A percentile compares a stretch with the other conserved stretches of the same genome.
phyloP scores from a whole-genome alignment of 495 filamentous ascomycete genomes.

The Aspergillus kassunensis region DNA sequence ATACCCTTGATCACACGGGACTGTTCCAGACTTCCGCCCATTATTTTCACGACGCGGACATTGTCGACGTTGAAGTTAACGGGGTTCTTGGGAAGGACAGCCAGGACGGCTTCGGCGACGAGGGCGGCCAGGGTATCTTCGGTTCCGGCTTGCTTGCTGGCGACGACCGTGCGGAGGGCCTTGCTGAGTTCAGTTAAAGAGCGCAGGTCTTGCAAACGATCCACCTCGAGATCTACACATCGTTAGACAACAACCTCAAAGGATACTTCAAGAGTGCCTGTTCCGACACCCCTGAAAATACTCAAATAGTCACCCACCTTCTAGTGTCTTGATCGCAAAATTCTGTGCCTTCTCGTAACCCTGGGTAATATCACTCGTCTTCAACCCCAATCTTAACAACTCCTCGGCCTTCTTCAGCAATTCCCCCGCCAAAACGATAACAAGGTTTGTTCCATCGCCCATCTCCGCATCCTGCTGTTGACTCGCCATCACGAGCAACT shows the following conservation, averaged over 20 bases:
- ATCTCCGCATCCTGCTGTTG: conserved; percentile 99
- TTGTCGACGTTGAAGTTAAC: conserved; percentile 99
- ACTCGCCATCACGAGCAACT: conserved; percentile 97
- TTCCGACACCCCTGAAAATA: conserved; percentile 6
- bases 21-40: conserved; percentile 93
- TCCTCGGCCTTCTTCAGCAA: conserved; percentile 97
- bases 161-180: conserved; percentile 91
- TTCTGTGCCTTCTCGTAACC: conserved; percentile 94
- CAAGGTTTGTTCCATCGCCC: conserved; percentile 97
- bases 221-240: conserved; percentile 81
- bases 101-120: conserved; percentile 89
- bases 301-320: conserved; percentile 66
- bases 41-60: conserved; percentile 98
- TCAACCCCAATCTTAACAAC: conserved; percentile 88
- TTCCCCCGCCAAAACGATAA: conserved; percentile 94
- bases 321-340: conserved; percentile 77
- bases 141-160: conserved; percentile 91
- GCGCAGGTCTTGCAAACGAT: conserved; percentile 81
- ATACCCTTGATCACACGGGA: conserved; percentile 95
- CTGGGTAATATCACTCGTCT: conserved; percentile 91
- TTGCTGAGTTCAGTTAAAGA: conserved; percentile 82
- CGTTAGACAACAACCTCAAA: too few species aligned
- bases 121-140: conserved; percentile 82
- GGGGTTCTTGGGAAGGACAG: conserved; percentile 96
- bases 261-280: too few species aligned